Evolutionary conservation across 1,139 yeast genomes (phyloP).

Genomic region (Protomyces gravidus): DNA sequence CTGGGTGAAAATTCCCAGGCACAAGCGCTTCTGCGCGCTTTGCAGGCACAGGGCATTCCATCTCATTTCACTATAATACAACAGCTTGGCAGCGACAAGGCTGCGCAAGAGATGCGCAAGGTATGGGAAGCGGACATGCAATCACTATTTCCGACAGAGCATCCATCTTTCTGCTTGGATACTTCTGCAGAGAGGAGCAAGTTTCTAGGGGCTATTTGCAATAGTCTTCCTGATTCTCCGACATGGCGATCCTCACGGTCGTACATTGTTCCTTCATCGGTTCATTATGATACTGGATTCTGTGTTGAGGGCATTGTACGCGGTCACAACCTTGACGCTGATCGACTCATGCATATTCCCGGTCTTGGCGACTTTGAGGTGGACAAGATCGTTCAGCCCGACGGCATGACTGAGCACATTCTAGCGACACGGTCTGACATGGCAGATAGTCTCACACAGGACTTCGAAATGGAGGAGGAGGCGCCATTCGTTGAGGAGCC

Average conservation of each 20-base stretch:
- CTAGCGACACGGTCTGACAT: constrained; percentile 49
- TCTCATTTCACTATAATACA: constrained; percentile 70
- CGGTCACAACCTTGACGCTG: constrained; percentile 75
- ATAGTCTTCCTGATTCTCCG: constrained; percentile 77
- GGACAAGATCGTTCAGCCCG: constrained; percentile 53
- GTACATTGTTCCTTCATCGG: constrained; percentile 69
- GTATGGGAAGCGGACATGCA: constrained; percentile 36
- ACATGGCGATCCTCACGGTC: constrained; percentile 92
- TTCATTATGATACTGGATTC: constrained; percentile 47
- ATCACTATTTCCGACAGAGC: constrained; percentile 77
- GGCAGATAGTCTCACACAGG: constrained; percentile 63
- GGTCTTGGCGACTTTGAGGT: constrained; percentile 87
- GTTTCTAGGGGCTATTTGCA: constrained; percentile 71
- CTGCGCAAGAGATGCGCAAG: constrained; percentile 13
- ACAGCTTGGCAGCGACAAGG: constrained; percentile 65
- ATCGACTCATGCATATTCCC: constrained; percentile 77
- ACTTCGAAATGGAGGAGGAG: constrained; percentile 43
- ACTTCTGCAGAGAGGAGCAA: constrained; percentile 62
- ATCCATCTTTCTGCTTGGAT: constrained; percentile 55
- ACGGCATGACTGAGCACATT: constrained; percentile 33
- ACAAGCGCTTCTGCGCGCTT: constrained; percentile 86
- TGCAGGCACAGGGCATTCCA: constrained; percentile 89
- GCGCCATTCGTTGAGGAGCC: constrained; percentile 44
- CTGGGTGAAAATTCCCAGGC: constrained; percentile 63
- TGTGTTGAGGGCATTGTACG: constrained; percentile 78